Evolutionary conservation across 2,329 filamentous ascomycete genomes (phyloP), one percentile per base, ranked within the genome.

Genomic region (Penicillium sp.): DNA sequence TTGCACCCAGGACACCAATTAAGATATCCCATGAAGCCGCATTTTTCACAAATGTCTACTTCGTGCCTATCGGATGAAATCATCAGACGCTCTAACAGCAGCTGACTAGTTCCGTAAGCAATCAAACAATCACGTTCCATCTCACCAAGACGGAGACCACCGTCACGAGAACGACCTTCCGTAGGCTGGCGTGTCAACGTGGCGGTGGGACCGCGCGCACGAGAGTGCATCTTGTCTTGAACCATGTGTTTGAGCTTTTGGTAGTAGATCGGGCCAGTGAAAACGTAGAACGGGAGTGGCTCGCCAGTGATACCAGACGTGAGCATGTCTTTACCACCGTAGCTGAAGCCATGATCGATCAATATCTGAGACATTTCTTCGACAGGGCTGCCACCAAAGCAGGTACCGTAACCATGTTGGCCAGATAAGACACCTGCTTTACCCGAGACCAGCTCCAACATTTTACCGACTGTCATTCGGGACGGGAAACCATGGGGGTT

Each of bases 171-270:
- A 66, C 94, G 87, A 81, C 94, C 94, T 78, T 99, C 94, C 0
- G 93, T 99, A 0, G 94, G 94, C 73, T 99, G 94, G 9, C 94
- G 87, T 1, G 94, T 99, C 23, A 99, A 82, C 61, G 96, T 94
- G 23, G 93, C 93, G 11, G 90, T 84, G 0, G 94, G 95, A 0
- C 95, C 95, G 13, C 91, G 88, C 2, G 93, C 87, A 58, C 94
- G 91, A 28, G 91, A 93, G 77, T 99, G 94, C 94, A 99, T 97
- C 79, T 99, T 99, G 73, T 99, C 94, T 74, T 97, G 92, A 3
- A 99, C 94, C 94, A 99, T 99, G 82, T 99, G 94, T 83, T 99
- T 99, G 62, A 99, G 85, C 63, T 96, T 96, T 80, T 99, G 94
- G 80, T 99, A 99, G 80, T 96, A 99, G 75, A 99, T 99, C 10